Evolutionary conservation across 176 grass and related monocot species (phyloP), one percentile per base, ranked within the genome.

Genomic region (Carex myosuroides): DNA sequence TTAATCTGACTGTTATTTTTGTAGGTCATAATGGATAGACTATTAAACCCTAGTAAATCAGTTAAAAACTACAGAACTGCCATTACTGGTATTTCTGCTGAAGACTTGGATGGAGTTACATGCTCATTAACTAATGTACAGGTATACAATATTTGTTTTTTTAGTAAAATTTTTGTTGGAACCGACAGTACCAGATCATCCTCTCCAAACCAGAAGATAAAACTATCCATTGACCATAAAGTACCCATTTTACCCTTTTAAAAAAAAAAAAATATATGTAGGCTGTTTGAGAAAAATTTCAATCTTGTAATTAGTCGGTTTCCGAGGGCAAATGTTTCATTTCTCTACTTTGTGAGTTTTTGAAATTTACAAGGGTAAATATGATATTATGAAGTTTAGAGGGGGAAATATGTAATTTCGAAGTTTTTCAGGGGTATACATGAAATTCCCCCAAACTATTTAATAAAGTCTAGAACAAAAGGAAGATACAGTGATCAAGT

Each of bases 41-140:
- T 26, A 26, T 26, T 26, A 26, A 26, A 26, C 26, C 26, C 26
- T 26, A 26, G 26, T 26, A 26, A 26, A 26, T 26, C 0, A 74
- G 20, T 98, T 85, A 82, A 60, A 60, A 91, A 98, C 50, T 98
- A 98, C 79, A 91, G 91, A 86, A 90, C 89, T 69, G 8, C 87
- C 57, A 91, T 91, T 8, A 98, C 92, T 85, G 95, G 89, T 87
- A 39, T 98, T 87, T 93, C 88, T 55, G 86, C 90, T 70, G 32
- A 98, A 44, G 92, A 98, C 85, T 89, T 98, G 80, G 69, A 93
- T 84, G 92, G 89, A 86, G 87, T 89, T 69, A 90, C 89, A 76
- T 87, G 84, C 50, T 90, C 89, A 74, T 90, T 93, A 87, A 84
- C 81, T 83, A 89, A 98, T 85, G 80, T 95, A 81, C 91, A 94